Evolutionary conservation across 2,329 filamentous ascomycete genomes (phyloP), one percentile per base, ranked within the genome.

Genomic region (Aspergillus oerlinghausenensis): DNA sequence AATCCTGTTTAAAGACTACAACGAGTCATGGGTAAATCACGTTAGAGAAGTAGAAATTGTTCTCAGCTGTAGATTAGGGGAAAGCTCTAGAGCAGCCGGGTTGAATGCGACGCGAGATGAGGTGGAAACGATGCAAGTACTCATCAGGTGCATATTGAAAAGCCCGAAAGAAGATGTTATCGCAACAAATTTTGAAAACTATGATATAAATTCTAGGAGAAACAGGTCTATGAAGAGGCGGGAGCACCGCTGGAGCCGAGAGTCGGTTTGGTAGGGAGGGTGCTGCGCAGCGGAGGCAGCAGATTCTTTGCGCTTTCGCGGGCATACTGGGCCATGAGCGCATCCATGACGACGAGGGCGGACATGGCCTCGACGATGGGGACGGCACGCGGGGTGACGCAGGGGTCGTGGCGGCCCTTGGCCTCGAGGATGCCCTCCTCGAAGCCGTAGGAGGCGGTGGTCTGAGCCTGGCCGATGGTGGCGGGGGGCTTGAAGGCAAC

Each of bases 401-500:
- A 95, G 3, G 94, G 92, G 71, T 97, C 93, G 73, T 97, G 93
- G 57, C 94, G 82, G 23, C 94, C 94, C 83, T 97, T 97, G 51
- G 92, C 92, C 60, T 92, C 90, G 35, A 97, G 80, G 3, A 89
- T 78, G 51, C 94, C 94, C 62, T 89, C 85, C 9, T 81, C 78
- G 49, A 88, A 88, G 58, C 88, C 87, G 75, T 95, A 97, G 9
- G 84, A 88, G 8, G 87, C 86, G 0, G 94, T 97, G 14, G 82
- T 82, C 79, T 97, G 93, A 47, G 89, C 88, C 76, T 93, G 88
- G 49, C 90, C 88, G 70, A 97, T 97, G 3, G 94, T 97, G 29
- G 93, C 92, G 2, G 93, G 87, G 9, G 93, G 90, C 82, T 97
- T 97, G 85, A 97, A 97, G 17, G 85, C 92, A 4, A 96, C 88